Evolutionary conservation across 371 early-diverging fungal genomes (phyloP), one percentile per base, ranked within the genome.

Genomic region (Apophysomyces ossiformis): DNA sequence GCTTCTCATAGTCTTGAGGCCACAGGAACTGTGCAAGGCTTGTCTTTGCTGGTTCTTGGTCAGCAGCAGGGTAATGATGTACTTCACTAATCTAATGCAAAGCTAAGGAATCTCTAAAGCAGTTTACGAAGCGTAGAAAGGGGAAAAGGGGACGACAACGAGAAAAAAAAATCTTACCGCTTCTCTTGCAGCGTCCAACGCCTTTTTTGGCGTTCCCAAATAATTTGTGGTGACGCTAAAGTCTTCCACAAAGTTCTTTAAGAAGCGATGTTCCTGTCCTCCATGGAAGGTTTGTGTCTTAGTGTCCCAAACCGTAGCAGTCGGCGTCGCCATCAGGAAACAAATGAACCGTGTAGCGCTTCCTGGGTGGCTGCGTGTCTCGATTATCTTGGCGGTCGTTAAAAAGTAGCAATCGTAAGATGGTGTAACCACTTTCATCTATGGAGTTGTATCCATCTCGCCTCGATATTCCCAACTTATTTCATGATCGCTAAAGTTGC

Each of bases 161-260:
- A 45, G 13, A 15, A 26, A 26, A 26, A 26, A 26, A 21, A 32
- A 83, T 87, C n/a, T 75, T 84, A 91, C 89, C 8, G 91, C 89
- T 66, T 88, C 86, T 37, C 80, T 75, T 15, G 92, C 92, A 46
- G 93, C 94, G 26, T 85, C 75, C 59, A 91, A 71, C 32, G 92
- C 94, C 36, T 76, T 75, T 60, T 73, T 70, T 26, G 94, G 94
- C 54, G 93, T 93, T 37, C 94, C 94, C 44, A 93, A 83, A 56
- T 86, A 87, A 71, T 94, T 94, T 39, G 94, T 94, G 7, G 94
- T 93, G 15, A 94, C 94, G 64, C 91, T 91, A 60, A 93, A 94
- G 72, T 94, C 94, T 65, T 94, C 94, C 63, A 92, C 82, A 82
- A 94, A 94, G 73, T 92, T 93, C 63, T 83, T 77, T 36, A 94